Conservation (phyloP, 139 green algal species). For the Chlamydomonas sp. region DNA sequence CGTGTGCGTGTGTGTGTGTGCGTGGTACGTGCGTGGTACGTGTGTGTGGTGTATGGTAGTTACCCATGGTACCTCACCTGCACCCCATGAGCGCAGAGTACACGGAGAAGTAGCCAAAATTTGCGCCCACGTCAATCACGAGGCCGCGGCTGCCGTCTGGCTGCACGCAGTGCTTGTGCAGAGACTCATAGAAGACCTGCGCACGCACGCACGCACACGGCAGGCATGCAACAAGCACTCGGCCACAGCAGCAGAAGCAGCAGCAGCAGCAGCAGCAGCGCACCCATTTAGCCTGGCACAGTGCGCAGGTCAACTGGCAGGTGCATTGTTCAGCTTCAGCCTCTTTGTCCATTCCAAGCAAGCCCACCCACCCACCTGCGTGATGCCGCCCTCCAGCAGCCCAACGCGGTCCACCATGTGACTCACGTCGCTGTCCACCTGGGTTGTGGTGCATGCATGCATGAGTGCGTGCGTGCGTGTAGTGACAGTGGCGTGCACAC, state of each 20-base stretch:
- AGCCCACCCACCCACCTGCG: neutral
- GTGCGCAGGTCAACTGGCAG: no score
- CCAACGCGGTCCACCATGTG: neutral
- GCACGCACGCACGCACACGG: neutral
- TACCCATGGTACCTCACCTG: neutral
- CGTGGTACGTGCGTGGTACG: neutral
- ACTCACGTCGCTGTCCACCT: neutral
- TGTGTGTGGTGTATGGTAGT: neutral
- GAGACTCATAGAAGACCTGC: conserved; percentile 16
- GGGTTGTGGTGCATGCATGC: neutral
- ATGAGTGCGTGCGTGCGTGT: neutral
- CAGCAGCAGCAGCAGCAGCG: no score
- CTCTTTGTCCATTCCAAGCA: neutral
- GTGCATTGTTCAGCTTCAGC: no score
- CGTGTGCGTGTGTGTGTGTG: no score
- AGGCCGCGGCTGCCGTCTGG: conserved; percentile 19
- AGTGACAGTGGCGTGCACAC: no score
- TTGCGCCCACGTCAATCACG: conserved; percentile 67
- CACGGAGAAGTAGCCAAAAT: conserved; percentile 71
- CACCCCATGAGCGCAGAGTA: conserved; percentile 11
- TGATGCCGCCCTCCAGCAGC: conserved; percentile 5
- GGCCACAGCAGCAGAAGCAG: no score
- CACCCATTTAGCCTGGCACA: no score
- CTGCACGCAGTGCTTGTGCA: conserved; percentile 32
- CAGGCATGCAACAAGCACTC: no score